Percentiles rank a stretch among this genome's conserved stretches.
These are phyloP conservation scores for Aspergillus sp. DNA, from an alignment of 2,329 filamentous ascomycete species.

Conservation along the genomic window DNA sequence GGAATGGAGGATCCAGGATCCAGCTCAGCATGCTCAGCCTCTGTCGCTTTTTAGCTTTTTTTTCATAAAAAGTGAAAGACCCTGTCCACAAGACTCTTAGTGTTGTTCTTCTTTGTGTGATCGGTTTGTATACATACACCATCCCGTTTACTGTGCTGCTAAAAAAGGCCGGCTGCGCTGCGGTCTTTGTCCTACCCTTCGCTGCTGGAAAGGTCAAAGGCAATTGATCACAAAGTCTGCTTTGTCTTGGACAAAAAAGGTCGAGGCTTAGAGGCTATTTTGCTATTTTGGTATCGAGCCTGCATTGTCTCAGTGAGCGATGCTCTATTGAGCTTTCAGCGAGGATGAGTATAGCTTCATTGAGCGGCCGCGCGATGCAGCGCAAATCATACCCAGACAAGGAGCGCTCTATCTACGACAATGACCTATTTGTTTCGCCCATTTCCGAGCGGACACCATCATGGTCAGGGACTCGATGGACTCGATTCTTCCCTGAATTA, in stretches of 20 bases:
- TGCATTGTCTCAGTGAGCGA: neutral
- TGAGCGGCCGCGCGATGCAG: neutral
- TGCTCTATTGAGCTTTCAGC: neutral
- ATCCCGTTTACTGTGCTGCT: neutral
- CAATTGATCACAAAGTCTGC: neutral
- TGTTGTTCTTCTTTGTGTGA: neutral
- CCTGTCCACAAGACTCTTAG: neutral
- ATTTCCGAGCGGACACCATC: slow-evolving; percentile 25
- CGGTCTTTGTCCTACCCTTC: neutral
- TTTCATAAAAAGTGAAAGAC: neutral
- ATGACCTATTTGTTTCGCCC: slow-evolving; percentile 30
- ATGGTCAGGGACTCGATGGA: slow-evolving; percentile 26
- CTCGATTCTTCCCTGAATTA: slow-evolving; percentile 38
- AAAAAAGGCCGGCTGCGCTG: neutral
- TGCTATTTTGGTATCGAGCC: neutral
- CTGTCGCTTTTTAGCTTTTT: neutral
- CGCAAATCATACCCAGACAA: neutral
- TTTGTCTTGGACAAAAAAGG: neutral
- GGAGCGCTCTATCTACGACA: slow-evolving; percentile 9
- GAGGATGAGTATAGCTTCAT: neutral
- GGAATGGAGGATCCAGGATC: neutral
- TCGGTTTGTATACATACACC: neutral
- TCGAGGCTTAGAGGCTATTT: neutral
- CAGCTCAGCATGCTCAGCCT: neutral
- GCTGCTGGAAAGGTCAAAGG: neutral